Evolutionary conservation across 495 filamentous ascomycete species (phyloP), one percentile per base, ranked within the genome.

Genomic region (Bacidia gigantensis): DNA sequence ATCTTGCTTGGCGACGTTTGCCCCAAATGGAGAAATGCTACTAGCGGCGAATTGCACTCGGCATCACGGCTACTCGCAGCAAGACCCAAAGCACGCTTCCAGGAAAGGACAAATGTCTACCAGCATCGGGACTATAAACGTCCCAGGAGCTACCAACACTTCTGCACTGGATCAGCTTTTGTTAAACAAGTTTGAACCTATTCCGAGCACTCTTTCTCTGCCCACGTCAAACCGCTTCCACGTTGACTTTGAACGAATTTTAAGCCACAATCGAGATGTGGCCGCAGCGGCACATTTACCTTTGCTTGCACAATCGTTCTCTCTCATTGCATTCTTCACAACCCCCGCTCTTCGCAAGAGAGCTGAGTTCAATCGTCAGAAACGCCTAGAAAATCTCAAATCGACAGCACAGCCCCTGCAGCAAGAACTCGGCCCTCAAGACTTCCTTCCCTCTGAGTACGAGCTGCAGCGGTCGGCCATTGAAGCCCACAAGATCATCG

Each of bases 281-380:
- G n/a, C n/a, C n/a, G n/a, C n/a, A n/a, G n/a, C n/a, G n/a, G n/a
- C n/a, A n/a, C n/a, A n/a, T n/a, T n/a, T n/a, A n/a, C n/a, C n/a
- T n/a, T n/a, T n/a, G n/a, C n/a, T n/a, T n/a, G n/a, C n/a, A n/a
- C n/a, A n/a, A n/a, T n/a, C n/a, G n/a, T n/a, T n/a, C n/a, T n/a
- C n/a, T n/a, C n/a, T n/a, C n/a, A n/a, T n/a, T n/a, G n/a, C n/a
- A n/a, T n/a, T n/a, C n/a, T n/a, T n/a, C n/a, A n/a, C n/a, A n/a
- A n/a, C n/a, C n/a, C n/a, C n/a, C 10, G 53, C 49, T 35, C 24
- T 55, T n/a, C 17, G 25, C 11, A 22, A 24, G 32, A 55, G 53
- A 50, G 53, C 53, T 50, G 46, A 38, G 26, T 22, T 7, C 24
- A 50, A 22, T n/a, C 26, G 26, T 23, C 39, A 50, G 9, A 40